A percentile compares a stretch with the other conserved stretches of the same genome.
Conservation (phyloP, 148 eudicot genomes). For the Rheum nobile region DNA sequence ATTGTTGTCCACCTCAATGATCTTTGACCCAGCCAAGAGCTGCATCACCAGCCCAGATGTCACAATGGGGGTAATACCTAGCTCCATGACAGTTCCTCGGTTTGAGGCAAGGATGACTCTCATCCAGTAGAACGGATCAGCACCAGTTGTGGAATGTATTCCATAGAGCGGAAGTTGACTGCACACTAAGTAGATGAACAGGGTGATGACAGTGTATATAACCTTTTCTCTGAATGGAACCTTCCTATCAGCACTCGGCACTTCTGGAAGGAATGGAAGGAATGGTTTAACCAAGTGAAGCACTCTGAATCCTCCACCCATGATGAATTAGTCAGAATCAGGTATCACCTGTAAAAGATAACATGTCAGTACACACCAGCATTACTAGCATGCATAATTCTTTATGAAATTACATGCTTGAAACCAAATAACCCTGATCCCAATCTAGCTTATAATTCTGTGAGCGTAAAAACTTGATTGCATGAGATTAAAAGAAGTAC, state of each 20-base stretch:
- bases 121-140: conserved; percentile 71
- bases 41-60: conserved; percentile 74
- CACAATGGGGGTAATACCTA: conserved; percentile 63
- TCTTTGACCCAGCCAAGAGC: conserved; percentile 53
- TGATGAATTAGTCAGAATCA: conserved; percentile 14
- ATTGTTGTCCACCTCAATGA: conserved; percentile 58
- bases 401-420: background rate
- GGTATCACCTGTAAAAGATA: background rate
- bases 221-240: conserved; percentile 58
- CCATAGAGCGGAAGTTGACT: conserved; percentile 73
- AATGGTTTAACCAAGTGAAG: conserved; percentile 57
- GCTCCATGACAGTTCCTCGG: conserved; percentile 74
- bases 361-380: background rate
- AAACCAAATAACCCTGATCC: background rate
- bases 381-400: background rate
- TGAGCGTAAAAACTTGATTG: background rate
- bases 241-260: conserved; percentile 39
- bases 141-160: conserved; percentile 53
- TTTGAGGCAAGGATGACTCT: conserved; percentile 60
- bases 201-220: conserved; percentile 48
- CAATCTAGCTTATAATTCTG: background rate
- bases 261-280: conserved; percentile 49
- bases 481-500: background rate
- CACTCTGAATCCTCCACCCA: conserved; percentile 61
- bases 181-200: conserved; percentile 50